Evolutionary conservation across 495 filamentous ascomycete genomes (phyloP).

Genomic region (Amphirosellinia nigrospora): DNA sequence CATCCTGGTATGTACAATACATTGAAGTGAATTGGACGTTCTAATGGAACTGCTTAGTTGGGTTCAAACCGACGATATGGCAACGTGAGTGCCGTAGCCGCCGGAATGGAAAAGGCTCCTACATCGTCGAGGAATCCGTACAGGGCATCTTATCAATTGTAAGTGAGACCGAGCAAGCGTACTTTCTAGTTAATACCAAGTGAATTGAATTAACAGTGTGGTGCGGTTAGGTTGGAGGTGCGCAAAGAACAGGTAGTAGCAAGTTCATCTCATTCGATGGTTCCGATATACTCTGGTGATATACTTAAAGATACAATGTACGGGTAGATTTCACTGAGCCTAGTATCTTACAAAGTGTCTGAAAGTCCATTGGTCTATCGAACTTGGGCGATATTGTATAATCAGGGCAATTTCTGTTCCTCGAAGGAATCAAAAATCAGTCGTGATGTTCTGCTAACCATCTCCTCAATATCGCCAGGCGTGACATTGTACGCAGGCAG

Average conservation of each 20-base stretch:
- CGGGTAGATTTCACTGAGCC: too few relatives aligned
- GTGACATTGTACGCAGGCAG: constrained; percentile 75
- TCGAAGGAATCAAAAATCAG: constrained; percentile 1
- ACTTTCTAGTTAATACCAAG: background rate
- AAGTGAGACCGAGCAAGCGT: background rate
- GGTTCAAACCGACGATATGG: background rate
- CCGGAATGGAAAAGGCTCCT: background rate
- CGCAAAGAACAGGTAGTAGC: background rate
- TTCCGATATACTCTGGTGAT: background rate
- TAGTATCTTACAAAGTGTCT: too few relatives aligned
- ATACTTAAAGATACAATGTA: background rate
- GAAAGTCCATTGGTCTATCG: too few relatives aligned
- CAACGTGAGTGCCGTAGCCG: background rate
- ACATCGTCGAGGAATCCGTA: background rate
- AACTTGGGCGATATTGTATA: background rate
- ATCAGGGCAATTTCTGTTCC: background rate
- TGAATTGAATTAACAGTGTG: background rate
- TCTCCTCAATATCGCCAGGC: constrained; percentile 64
- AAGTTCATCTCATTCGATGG: background rate
- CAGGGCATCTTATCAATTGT: background rate
- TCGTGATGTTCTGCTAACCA: constrained; percentile 35
- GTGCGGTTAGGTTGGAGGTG: background rate
- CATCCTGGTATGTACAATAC: background rate
- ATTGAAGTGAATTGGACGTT: background rate
- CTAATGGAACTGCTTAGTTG: background rate